Evolutionary conservation across 495 filamentous ascomycete species (phyloP).

Genomic region (Aspergillus nidulans): DNA sequence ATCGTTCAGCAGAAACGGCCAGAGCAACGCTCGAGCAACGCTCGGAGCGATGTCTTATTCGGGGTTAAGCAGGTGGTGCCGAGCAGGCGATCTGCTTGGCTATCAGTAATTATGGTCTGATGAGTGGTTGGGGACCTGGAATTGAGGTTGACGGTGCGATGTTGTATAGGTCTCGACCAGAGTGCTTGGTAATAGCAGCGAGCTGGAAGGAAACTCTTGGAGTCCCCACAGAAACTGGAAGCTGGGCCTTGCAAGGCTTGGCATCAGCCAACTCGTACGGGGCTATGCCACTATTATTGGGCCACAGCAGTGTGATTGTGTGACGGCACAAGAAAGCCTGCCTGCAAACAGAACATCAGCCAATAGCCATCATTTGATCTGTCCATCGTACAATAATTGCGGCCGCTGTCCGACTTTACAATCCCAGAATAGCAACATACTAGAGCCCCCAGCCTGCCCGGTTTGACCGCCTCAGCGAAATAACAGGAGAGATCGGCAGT

Average conservation of each 20-base stretch:
- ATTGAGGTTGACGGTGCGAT: neutral
- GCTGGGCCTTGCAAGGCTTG: too few relatives aligned
- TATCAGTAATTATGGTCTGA: slow-evolving; percentile 9
- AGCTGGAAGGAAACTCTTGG: neutral
- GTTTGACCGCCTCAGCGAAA: neutral
- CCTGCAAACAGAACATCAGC: neutral
- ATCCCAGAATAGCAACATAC: neutral
- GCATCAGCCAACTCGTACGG: neutral
- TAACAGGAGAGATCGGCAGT: neutral
- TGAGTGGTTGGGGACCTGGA: neutral
- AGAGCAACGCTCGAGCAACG: neutral
- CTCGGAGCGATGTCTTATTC: neutral
- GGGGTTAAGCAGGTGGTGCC: neutral
- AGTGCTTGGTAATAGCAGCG: slow-evolving; percentile 10
- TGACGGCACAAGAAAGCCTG: neutral
- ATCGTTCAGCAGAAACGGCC: neutral
- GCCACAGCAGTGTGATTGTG: neutral
- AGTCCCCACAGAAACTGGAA: neutral
- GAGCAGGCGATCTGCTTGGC: slow-evolving; percentile 7
- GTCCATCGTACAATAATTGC: too few relatives aligned
- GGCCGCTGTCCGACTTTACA: neutral
- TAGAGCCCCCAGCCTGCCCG: too few relatives aligned
- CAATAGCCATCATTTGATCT: neutral
- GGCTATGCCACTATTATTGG: neutral
- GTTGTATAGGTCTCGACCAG: slow-evolving; percentile 4